Conservation (phyloP, 2,329 filamentous ascomycete genomes). For the Periconia digitata region DNA sequence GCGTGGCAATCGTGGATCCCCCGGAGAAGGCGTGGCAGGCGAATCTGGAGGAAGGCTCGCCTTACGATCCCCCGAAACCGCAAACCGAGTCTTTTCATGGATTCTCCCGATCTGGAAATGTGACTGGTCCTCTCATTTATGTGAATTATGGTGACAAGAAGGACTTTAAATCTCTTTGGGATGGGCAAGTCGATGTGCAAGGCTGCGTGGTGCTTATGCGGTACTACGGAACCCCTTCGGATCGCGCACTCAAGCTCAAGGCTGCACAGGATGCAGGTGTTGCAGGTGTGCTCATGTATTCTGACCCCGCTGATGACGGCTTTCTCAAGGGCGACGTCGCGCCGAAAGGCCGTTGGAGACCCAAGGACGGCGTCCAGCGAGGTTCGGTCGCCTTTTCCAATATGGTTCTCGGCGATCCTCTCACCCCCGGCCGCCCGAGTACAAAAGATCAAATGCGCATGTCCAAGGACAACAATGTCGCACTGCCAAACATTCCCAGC, state of each 20-base stretch:
- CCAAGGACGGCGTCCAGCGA: slow-evolving; percentile 78
- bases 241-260: slow-evolving; percentile 81
- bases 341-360: slow-evolving; percentile 78
- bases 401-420: slow-evolving; percentile 85
- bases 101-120: slow-evolving; percentile 82
- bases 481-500: slow-evolving; percentile 81
- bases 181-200: slow-evolving; percentile 71
- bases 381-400: slow-evolving; percentile 78
- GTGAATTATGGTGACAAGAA: slow-evolving; percentile 86
- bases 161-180: slow-evolving; percentile 74
- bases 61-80: slow-evolving; percentile 56
- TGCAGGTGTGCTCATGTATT: slow-evolving; percentile 87
- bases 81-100: slow-evolving; percentile 85
- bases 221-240: slow-evolving; percentile 72
- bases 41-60: slow-evolving; percentile 77
- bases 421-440: slow-evolving; percentile 85
- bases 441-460: slow-evolving; percentile 66
- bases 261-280: slow-evolving; percentile 86
- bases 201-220: slow-evolving; percentile 84
- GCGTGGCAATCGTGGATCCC: slow-evolving; percentile 75
- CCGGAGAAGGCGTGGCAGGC: slow-evolving; percentile 75
- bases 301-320: slow-evolving; percentile 82
- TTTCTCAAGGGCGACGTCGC: slow-evolving; percentile 72
- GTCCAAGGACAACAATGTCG: slow-evolving; percentile 68
- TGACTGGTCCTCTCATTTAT: slow-evolving; percentile 83